Evolutionary conservation across 306 rosid genomes (phyloP).

Genomic region (Trifolium fragiferum): DNA sequence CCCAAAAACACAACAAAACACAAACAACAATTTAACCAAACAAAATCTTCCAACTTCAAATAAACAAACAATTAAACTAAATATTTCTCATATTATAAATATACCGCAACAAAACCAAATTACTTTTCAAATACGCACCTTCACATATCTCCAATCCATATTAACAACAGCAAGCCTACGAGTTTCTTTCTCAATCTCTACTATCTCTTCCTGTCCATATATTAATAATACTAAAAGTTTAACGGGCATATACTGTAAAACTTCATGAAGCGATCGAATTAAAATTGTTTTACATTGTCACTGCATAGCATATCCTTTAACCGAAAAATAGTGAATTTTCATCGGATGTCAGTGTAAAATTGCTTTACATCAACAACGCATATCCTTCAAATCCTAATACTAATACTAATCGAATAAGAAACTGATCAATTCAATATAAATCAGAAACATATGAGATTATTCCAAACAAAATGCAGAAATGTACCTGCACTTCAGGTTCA

Average conservation of each 20-base stretch:
- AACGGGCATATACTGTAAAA: background rate
- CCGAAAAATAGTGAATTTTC: too few relatives aligned
- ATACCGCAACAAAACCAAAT: background rate
- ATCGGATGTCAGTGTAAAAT: too few relatives aligned
- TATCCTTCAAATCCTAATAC: background rate
- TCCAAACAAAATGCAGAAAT: background rate
- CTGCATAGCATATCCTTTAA: background rate
- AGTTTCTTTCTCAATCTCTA: constrained; percentile 69
- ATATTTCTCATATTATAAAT: background rate
- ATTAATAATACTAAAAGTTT: background rate
- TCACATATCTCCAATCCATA: constrained; percentile 89
- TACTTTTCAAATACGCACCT: constrained; percentile 53
- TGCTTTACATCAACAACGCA: background rate
- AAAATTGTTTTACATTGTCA: background rate
- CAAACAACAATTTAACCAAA: constrained; percentile 14
- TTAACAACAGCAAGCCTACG: constrained; percentile 80
- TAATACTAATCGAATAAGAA: constrained; percentile 2
- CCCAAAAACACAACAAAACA: background rate
- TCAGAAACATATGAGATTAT: background rate
- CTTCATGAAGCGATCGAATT: too few relatives aligned
- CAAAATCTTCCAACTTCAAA: constrained; percentile 20
- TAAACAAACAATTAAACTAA: background rate
- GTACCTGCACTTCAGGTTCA: constrained; percentile 53
- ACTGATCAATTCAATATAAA: background rate
- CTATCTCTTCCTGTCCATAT: constrained; percentile 59